Base-by-base conservation (phyloP, 148 eudicot species). In the Persicaria tinctoria region DNA sequence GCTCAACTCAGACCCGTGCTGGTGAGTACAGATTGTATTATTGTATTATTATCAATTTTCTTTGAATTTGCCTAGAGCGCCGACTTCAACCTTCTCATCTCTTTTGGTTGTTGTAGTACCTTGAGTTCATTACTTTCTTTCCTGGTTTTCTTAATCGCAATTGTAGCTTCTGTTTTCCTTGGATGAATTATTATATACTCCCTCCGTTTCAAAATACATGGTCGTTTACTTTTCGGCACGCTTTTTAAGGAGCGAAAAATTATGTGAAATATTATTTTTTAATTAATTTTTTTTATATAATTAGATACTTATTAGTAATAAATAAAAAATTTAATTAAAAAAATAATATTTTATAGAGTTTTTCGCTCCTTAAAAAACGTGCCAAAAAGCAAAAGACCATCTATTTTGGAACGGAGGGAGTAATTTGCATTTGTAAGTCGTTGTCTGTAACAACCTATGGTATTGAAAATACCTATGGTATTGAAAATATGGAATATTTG, bases 1-100 rank as follows among this genome's bases (percentile, higher is more conserved):
- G 83, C 79, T 78, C 81, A 55, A 73, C 83, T 20, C 60, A 77
- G 57, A 81, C 77, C 51, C 80, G 63, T 80, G 77, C 87, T 78
- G 83, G 98, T 94, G 83, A 84, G 84, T 72, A 32, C 20, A 17
- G 44, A 6, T 13, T 20, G 23, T 63, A 32, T 50, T 63, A 6
- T 74, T 46, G 13, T 45, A 11, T 75, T 60, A 12, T 53, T 46
- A 10, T 48, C 3, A 13, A 4, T 75, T 3, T 59, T 23, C 38
- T 75, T 5, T 11, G 14, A 27, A 13, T 23, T 27, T 63, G n/a
- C 16, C 41, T 63, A 63, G 32, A 32, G 69, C 16, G 7, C 69
- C 5, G 46, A 32, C 69, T 63, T 63, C 46, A 27, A 38, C n/a
- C 13, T 70, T 46, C 20, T 16, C 50, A 32, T 66, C 70, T 44